A percentile compares a stretch with the other conserved stretches of the same genome.
These are phyloP conservation scores for Taxawa tesnikishii DNA, from an alignment of 2,329 filamentous ascomycete genomes.

Conservation along the genomic window DNA sequence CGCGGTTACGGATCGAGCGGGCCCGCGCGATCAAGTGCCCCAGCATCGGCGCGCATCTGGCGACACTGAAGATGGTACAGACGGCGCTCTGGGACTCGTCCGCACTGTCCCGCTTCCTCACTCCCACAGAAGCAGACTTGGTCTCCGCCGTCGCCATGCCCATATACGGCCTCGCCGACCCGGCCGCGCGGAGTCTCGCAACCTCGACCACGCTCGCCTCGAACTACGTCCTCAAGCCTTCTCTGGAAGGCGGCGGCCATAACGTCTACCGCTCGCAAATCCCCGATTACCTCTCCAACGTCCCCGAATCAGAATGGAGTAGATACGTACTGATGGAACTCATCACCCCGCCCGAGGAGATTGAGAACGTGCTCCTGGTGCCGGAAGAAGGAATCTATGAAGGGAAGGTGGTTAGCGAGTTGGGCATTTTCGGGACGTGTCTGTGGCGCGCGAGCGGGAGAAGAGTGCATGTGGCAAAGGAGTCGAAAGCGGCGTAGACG, in stretches of 20 bases:
- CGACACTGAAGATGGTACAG: slow-evolving; percentile 32
- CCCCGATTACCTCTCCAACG: slow-evolving; percentile 17
- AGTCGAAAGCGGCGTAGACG: too few species aligned
- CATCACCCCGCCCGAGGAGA: slow-evolving; percentile 21
- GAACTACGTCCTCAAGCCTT: slow-evolving; percentile 30
- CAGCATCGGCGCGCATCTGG: slow-evolving; percentile 27
- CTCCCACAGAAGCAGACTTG: slow-evolving; percentile 13
- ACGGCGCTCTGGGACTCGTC: slow-evolving; percentile 23
- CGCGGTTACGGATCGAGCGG: slow-evolving; percentile 23
- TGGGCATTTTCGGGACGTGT: slow-evolving; percentile 29
- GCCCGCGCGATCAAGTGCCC: slow-evolving; percentile 33
- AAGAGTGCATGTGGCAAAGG: background rate
- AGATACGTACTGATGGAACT: slow-evolving; percentile 29
- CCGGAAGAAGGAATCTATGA: slow-evolving; percentile 18
- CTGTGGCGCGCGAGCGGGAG: slow-evolving; percentile 20
- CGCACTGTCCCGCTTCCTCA: slow-evolving; percentile 22
- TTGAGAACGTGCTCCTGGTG: slow-evolving; percentile 24
- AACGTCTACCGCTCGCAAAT: slow-evolving; percentile 29
- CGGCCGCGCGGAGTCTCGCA: slow-evolving; percentile 15
- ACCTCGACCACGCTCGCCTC: slow-evolving; percentile 11
- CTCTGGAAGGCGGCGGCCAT: slow-evolving; percentile 31
- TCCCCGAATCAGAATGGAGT: slow-evolving; percentile 17
- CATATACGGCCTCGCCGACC: slow-evolving; percentile 22
- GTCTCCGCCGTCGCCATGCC: slow-evolving; percentile 25
- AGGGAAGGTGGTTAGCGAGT: slow-evolving; percentile 28